phyloP scores from a whole-genome alignment of 306 rosid species.

The Pterocarpus santalinus region DNA sequence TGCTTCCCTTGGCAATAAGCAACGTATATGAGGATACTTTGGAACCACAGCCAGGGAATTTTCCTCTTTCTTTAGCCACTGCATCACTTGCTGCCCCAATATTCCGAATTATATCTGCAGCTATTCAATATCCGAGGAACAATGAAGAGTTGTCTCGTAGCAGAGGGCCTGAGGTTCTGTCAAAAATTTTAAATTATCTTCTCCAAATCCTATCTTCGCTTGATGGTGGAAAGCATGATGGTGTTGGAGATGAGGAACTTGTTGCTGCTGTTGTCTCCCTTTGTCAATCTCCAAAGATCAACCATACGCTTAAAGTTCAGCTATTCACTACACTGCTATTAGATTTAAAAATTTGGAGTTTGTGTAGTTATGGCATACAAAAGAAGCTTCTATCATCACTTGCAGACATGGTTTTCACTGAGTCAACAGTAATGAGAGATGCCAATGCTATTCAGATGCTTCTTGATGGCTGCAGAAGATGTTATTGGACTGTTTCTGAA shows the following conservation, averaged over 20 bases:
- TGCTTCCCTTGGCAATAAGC: conserved; percentile 87
- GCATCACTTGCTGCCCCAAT: conserved; percentile 67
- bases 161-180: conserved; percentile 95
- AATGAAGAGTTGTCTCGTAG: conserved; percentile 88
- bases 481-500: conserved; percentile 92
- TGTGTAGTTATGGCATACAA: conserved; percentile 95
- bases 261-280: conserved; percentile 91
- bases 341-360: conserved; percentile 95
- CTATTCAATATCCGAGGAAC: conserved; percentile 84
- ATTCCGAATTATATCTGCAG: conserved; percentile 62
- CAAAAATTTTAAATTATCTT: conserved; percentile 91
- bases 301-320: conserved; percentile 88
- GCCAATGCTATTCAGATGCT: conserved; percentile 99
- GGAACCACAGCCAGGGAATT: conserved; percentile 75
- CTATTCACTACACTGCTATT: conserved; percentile 84
- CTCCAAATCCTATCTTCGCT: conserved; percentile 82
- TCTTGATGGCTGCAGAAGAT: conserved; percentile 94
- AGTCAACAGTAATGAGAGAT: conserved; percentile 90
- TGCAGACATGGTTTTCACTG: conserved; percentile 99
- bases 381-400: conserved; percentile 98
- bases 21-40: conserved; percentile 71
- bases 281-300: conserved; percentile 86
- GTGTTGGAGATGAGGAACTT: conserved; percentile 90
- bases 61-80: conserved; percentile 72
- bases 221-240: conserved; percentile 75